phyloP scores from a whole-genome alignment of 2,329 filamentous ascomycete genomes.

The Fusarium dimerum region DNA sequence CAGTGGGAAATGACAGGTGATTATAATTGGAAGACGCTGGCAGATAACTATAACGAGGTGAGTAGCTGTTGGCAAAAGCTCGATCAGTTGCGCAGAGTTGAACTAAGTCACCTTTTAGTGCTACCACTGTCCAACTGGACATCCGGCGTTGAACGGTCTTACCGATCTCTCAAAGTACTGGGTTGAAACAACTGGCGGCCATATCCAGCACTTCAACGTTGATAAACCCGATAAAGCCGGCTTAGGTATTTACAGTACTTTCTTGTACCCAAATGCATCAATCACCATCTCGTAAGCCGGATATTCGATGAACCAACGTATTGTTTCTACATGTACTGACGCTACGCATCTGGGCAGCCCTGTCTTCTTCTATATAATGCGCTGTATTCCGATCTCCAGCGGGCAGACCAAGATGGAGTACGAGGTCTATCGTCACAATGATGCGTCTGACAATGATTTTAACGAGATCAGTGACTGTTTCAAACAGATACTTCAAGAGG shows the following conservation, averaged over 20 bases:
- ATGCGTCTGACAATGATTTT: constrained; percentile 58
- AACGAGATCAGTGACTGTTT: constrained; percentile 58
- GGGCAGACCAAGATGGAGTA: constrained; percentile 57
- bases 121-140: constrained; percentile 61
- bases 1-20: constrained; percentile 54
- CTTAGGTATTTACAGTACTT: neutral
- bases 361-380: constrained; percentile 64
- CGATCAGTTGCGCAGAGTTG: neutral
- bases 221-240: constrained; percentile 23
- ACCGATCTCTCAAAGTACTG: constrained; percentile 47
- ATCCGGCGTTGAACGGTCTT: constrained; percentile 51
- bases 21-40: constrained; percentile 61
- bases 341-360: constrained; percentile 35
- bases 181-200: constrained; percentile 46
- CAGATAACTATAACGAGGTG: constrained; percentile 62
- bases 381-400: constrained; percentile 57
- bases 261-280: constrained; percentile 26
- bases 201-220: constrained; percentile 48
- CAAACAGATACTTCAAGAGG: constrained; percentile 63
- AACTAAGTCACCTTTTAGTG: constrained; percentile 38
- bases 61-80: no score
- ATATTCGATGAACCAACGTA: neutral
- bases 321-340: neutral
- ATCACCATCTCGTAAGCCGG: constrained; percentile 48
- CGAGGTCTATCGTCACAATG: constrained; percentile 62